Percentiles rank a stretch among this genome's conserved stretches.
These are phyloP conservation scores for Tetrapisispora nanseiensis DNA, from an alignment of 805 yeast genomes.

Conservation along the genomic window DNA sequence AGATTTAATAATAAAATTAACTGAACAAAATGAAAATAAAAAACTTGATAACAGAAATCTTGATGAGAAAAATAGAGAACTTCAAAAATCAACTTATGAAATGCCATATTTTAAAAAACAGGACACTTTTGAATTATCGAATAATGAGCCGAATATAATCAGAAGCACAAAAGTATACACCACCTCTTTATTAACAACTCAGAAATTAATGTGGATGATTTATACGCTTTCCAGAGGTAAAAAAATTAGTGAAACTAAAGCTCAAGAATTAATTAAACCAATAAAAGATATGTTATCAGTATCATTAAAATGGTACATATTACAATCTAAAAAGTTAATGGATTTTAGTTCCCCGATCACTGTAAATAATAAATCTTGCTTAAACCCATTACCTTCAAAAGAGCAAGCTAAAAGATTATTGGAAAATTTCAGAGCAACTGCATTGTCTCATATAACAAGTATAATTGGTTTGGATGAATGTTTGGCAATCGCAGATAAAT, in stretches of 20 bases:
- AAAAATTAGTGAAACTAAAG: slow-evolving; percentile 1
- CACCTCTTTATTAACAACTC: slow-evolving; percentile 16
- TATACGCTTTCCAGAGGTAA: slow-evolving; percentile 7
- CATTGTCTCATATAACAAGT: slow-evolving; percentile 15
- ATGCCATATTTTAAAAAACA: not conserved
- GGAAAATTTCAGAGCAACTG: slow-evolving; percentile 13
- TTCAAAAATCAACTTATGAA: not conserved
- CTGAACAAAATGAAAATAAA: slow-evolving; percentile 6
- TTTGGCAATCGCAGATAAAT: slow-evolving; percentile 11
- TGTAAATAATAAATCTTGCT: slow-evolving; percentile 7
- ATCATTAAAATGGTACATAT: slow-evolving; percentile 20
- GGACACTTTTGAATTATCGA: not conserved
- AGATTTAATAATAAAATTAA: slow-evolving; percentile 12
- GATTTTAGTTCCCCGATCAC: slow-evolving; percentile 18
- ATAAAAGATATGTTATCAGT: slow-evolving; percentile 12
- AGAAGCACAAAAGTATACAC: slow-evolving; percentile 6
- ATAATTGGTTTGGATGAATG: slow-evolving; percentile 12
- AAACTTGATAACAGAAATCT: not conserved
- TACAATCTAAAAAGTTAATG: slow-evolving; percentile 17
- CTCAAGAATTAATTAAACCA: slow-evolving; percentile 13
- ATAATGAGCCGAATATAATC: not conserved
- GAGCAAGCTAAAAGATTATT: slow-evolving; percentile 17
- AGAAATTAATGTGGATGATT: slow-evolving; percentile 18
- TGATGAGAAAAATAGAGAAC: not conserved
- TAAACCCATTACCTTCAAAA: slow-evolving; percentile 20